Percentiles rank a stretch among this genome's conserved stretches.
These are phyloP conservation scores for Paracoccidioides brasiliensis DNA, from an alignment of 2,329 filamentous ascomycete genomes.

Conservation along the genomic window DNA sequence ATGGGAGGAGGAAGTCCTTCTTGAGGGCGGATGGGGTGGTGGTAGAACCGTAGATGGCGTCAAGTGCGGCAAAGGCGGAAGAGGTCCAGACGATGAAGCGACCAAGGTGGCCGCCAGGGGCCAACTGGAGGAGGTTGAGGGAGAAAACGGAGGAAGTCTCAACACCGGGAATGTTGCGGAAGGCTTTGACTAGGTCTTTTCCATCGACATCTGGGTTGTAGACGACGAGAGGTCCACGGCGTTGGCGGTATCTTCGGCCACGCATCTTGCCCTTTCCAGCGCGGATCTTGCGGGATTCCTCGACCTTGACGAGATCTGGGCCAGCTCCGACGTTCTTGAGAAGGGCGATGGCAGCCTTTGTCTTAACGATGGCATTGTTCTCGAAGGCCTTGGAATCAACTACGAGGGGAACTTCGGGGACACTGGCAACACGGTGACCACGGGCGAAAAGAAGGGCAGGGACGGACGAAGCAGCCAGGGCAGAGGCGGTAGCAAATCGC, in stretches of 20 bases:
- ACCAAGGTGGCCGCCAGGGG: constrained; percentile 94
- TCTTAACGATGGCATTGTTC: constrained; percentile 69
- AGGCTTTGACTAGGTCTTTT: constrained; percentile 83
- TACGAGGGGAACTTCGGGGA: constrained; percentile 95
- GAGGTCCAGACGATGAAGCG: constrained; percentile 99
- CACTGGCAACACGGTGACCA: constrained; percentile 83
- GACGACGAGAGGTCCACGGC: constrained; percentile 93
- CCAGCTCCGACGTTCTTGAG: constrained; percentile 85
- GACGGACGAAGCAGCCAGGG: constrained; percentile 89
- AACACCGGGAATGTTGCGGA: constrained; percentile 98
- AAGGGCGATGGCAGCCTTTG: constrained; percentile 70
- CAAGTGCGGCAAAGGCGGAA: constrained; percentile 86
- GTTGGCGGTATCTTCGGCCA: constrained; percentile 91
- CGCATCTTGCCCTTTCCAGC: constrained; percentile 98
- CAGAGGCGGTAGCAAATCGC: constrained; percentile 96
- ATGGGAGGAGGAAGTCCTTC: constrained; percentile 97
- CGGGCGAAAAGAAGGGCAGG: constrained; percentile 91
- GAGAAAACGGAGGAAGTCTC: constrained; percentile 90
- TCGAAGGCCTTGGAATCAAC: constrained; percentile 84
- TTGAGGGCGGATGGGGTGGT: constrained; percentile 81
- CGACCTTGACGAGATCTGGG: constrained; percentile 87
- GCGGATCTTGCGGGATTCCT: constrained; percentile 89
- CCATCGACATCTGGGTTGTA: constrained; percentile 93
- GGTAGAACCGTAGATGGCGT: constrained; percentile 92
- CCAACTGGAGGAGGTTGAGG: constrained; percentile 97